Evolutionary conservation across 2,329 filamentous ascomycete genomes (phyloP).

Genomic region (Claviceps purpurea): DNA sequence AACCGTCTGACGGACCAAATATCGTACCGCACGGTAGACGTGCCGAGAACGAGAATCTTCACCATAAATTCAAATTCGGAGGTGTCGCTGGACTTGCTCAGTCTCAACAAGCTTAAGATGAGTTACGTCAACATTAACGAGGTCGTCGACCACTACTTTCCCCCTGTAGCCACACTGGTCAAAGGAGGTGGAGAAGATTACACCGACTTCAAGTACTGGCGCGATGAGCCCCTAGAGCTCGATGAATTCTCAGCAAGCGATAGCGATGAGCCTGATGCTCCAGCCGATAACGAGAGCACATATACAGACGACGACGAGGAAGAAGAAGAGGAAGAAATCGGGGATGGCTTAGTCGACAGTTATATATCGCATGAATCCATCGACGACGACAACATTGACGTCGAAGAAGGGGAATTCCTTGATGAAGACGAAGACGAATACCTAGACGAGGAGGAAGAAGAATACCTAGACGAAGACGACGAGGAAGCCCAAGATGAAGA

Average conservation of each 20-base stretch:
- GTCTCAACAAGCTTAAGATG: constrained; percentile 87
- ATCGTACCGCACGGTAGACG: constrained; percentile 90
- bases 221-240: constrained; percentile 68
- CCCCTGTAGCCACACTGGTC: constrained; percentile 74
- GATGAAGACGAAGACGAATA: constrained; percentile 14
- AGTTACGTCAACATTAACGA: constrained; percentile 96
- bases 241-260: constrained; percentile 84
- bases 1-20: constrained; percentile 94
- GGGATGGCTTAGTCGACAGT: constrained; percentile 36
- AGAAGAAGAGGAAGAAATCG: constrained; percentile 20
- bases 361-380: constrained; percentile 36
- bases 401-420: constrained; percentile 25
- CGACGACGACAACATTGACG: constrained; percentile 26
- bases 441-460: neutral
- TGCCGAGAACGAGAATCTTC: constrained; percentile 87
- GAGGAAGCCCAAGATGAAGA: constrained; percentile 3
- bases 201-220: constrained; percentile 96
- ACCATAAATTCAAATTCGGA: constrained; percentile 98
- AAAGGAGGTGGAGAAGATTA: constrained; percentile 86
- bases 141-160: constrained; percentile 96
- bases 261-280: constrained; percentile 39
- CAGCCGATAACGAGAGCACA: constrained; percentile 28
- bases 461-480: neutral
- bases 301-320: constrained; percentile 32
- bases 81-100: constrained; percentile 79